These are phyloP conservation scores for Tulasnella sp. DNA, from an alignment of 768 basidiomycete species.

Conservation along the genomic window DNA sequence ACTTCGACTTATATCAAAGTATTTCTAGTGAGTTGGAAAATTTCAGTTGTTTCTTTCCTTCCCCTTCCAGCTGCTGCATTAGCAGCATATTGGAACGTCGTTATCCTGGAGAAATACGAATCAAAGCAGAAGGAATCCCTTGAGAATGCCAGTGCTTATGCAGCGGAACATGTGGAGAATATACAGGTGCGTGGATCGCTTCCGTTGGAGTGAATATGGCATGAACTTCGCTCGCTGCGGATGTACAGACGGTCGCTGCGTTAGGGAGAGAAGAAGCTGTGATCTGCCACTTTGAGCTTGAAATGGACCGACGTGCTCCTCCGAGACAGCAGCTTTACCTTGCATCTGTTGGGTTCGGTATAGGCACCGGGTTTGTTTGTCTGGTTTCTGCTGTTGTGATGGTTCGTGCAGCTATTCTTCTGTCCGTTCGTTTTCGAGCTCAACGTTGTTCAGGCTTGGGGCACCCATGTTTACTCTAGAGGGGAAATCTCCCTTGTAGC, in stretches of 20 bases:
- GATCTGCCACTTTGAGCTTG: neutral
- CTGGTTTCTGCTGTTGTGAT: neutral
- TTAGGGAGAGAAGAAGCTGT: neutral
- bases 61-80: conserved; percentile 16
- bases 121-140: neutral
- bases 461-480: neutral
- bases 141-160: neutral
- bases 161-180: neutral
- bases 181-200: neutral
- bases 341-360: neutral
- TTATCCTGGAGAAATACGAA: neutral
- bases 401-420: neutral
- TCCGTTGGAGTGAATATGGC: neutral
- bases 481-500: neutral
- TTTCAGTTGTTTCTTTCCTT: conserved; percentile 20
- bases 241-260: neutral
- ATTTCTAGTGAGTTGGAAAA: conserved; percentile 22
- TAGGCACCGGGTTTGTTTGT: neutral
- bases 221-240: neutral
- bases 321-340: neutral
- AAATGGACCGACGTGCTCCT: neutral
- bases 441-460: neutral
- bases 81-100: neutral
- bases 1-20: too few relatives aligned
- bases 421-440: neutral